These are phyloP conservation scores for Talaromyces liani DNA, from an alignment of 495 filamentous ascomycete genomes.

Conservation along the genomic window DNA sequence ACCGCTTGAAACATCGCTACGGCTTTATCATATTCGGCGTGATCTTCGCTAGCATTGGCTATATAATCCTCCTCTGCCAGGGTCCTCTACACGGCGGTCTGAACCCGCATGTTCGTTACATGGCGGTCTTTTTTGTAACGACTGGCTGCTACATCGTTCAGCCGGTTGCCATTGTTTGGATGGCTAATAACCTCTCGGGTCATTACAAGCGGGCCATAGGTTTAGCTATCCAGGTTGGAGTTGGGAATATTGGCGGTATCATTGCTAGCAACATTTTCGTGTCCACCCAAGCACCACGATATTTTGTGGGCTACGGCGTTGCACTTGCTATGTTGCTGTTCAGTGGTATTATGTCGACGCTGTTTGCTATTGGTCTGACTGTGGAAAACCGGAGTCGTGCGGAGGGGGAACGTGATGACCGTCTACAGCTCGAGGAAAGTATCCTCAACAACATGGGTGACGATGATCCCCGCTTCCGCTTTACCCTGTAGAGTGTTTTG, in stretches of 20 bases:
- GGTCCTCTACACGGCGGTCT: conserved; percentile 6
- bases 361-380: conserved; percentile 30
- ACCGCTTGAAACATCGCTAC: conserved; percentile 29
- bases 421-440: conserved; percentile 34
- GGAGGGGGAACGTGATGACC: conserved; percentile 36
- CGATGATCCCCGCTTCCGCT: conserved; percentile 44
- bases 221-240: conserved; percentile 32
- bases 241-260: conserved; percentile 40
- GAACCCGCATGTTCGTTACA: conserved; percentile 25
- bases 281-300: conserved; percentile 31
- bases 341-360: conserved; percentile 24
- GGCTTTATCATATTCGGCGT: conserved; percentile 33
- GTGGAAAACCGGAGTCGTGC: conserved; percentile 44
- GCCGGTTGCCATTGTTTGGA: conserved; percentile 36
- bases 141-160: conserved; percentile 29
- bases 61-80: conserved; percentile 31
- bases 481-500: conserved; percentile 20
- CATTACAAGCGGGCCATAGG: conserved; percentile 45
- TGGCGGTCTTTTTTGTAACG: conserved; percentile 34
- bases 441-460: conserved; percentile 45
- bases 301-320: conserved; percentile 36
- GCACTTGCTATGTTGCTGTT: conserved; percentile 35
- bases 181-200: conserved; percentile 37
- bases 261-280: conserved; percentile 41
- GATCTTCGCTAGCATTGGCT: conserved; percentile 30